phyloP scores from a whole-genome alignment of 495 filamentous ascomycete genomes.

The Aspergillus heteromorphus region DNA sequence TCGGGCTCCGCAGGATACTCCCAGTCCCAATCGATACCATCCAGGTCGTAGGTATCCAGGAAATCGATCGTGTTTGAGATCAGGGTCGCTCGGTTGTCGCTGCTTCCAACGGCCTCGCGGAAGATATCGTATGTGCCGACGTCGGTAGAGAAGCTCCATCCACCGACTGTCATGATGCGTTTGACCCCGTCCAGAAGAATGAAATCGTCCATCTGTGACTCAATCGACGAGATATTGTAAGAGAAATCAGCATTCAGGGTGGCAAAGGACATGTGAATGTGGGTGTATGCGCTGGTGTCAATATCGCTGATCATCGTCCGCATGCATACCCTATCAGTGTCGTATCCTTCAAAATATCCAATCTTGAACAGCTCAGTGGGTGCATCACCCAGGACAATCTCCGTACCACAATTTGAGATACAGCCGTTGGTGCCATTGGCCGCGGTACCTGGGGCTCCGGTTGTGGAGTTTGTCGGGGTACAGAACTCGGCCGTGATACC shows the following conservation, averaged over 20 bases:
- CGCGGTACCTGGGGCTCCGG: constrained; percentile 34
- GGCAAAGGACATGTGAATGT: constrained; percentile 42
- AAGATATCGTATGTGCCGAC: constrained; percentile 31
- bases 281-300: constrained; percentile 29
- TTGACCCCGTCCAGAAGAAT: constrained; percentile 18
- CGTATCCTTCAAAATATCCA: constrained; percentile 17
- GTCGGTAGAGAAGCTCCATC: constrained; percentile 42
- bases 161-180: constrained; percentile 41
- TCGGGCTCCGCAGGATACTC: constrained; percentile 36
- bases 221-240: too few relatives aligned
- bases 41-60: constrained; percentile 24
- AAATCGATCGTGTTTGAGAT: constrained; percentile 30
- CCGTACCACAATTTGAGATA: constrained; percentile 43
- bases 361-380: neutral
- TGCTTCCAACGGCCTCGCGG: constrained; percentile 22
- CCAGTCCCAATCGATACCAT: constrained; percentile 40
- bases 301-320: constrained; percentile 8
- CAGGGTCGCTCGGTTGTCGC: constrained; percentile 30
- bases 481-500: constrained; percentile 40
- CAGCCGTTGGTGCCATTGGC: constrained; percentile 33
- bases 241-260: too few relatives aligned
- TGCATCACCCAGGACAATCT: constrained; percentile 22
- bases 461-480: constrained; percentile 13
- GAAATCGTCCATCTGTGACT: constrained; percentile 24
- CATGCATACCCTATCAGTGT: constrained; percentile 17